Conservation (phyloP, 108 stramenopile species). For the Cyclostephanos invisitatus region DNA sequence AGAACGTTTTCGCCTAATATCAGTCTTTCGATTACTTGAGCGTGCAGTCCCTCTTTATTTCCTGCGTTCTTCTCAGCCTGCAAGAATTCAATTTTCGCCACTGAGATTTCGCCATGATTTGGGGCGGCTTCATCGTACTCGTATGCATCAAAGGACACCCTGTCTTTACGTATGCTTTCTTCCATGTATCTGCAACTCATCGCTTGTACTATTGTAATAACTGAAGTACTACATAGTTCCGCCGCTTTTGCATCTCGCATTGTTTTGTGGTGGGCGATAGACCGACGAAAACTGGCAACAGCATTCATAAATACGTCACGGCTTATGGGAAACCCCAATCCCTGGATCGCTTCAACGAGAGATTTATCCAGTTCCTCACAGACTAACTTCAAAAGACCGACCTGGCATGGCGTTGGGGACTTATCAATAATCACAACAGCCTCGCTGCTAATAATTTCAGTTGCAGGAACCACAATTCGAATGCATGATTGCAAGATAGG, state of each 20-base stretch:
- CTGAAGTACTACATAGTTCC: slow-evolving; percentile 39
- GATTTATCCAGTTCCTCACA: slow-evolving; percentile 60
- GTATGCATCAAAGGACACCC: slow-evolving; percentile 70
- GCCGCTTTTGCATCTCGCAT: slow-evolving; percentile 47
- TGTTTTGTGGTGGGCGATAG: slow-evolving; percentile 51
- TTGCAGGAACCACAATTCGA: slow-evolving; percentile 59
- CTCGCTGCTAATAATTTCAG: slow-evolving; percentile 50
- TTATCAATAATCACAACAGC: slow-evolving; percentile 47
- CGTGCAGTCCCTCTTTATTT: slow-evolving; percentile 45
- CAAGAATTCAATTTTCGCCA: slow-evolving; percentile 1
- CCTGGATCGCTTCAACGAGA: slow-evolving; percentile 74
- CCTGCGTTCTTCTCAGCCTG: slow-evolving; percentile 13
- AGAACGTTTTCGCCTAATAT: slow-evolving; percentile 71
- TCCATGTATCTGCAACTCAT: slow-evolving; percentile 70
- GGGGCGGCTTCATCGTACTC: slow-evolving; percentile 40
- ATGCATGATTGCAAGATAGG: slow-evolving; percentile 83
- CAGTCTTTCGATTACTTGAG: slow-evolving; percentile 67
- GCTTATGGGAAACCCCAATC: slow-evolving; percentile 73
- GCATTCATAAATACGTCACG: slow-evolving; percentile 74
- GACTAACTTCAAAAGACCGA: slow-evolving; percentile 59
- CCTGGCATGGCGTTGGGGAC: slow-evolving; percentile 29
- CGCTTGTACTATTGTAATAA: slow-evolving; percentile 59
- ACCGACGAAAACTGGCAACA: slow-evolving; percentile 57
- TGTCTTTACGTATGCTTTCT: slow-evolving; percentile 73
- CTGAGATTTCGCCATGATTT: slow-evolving; percentile 9